These are phyloP conservation scores for Emmonsia crescens DNA, from an alignment of 2,329 filamentous ascomycete species.

Conservation along the genomic window DNA sequence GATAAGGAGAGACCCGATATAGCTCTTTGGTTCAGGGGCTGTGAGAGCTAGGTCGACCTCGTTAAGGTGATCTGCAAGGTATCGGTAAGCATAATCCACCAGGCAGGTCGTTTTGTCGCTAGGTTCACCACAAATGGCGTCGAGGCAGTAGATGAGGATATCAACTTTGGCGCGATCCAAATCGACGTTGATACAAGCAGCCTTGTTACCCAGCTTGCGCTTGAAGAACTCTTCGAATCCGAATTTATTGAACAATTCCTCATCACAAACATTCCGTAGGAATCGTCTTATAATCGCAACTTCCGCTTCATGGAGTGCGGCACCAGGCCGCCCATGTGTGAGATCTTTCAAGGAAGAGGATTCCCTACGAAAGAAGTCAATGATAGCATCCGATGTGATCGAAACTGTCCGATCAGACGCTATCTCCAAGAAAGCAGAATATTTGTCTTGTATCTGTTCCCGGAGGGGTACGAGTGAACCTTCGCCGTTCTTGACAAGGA, in stretches of 20 bases:
- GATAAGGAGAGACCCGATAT: conserved; percentile 16
- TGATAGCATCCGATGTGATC: conserved; percentile 17
- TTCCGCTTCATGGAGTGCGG: conserved; percentile 15
- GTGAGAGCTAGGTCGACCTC: conserved; percentile 14
- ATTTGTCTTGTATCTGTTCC: conserved; percentile 15
- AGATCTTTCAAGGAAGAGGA: conserved; percentile 1
- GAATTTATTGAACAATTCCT: conserved; percentile 18
- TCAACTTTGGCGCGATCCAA: conserved; percentile 13
- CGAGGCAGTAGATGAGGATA: conserved; percentile 7
- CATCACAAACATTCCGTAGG: conserved; percentile 18
- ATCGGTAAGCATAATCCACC: conserved; percentile 6
- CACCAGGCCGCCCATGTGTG: background rate
- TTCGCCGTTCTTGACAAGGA: conserved; percentile 17
- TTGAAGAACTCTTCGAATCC: conserved; percentile 21
- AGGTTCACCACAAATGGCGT: conserved; percentile 6
- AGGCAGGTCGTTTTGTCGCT: conserved; percentile 1
- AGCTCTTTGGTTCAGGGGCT: conserved; percentile 13
- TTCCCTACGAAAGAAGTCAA: conserved; percentile 11
- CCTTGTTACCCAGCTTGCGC: conserved; percentile 15
- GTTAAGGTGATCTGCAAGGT: conserved; percentile 12
- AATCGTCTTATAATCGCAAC: conserved; percentile 19
- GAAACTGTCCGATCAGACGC: conserved; percentile 8
- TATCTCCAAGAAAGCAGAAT: conserved; percentile 16
- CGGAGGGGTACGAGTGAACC: conserved; percentile 16
- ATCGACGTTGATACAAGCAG: conserved; percentile 14